Evolutionary conservation across 1,284 basidiomycete genomes (phyloP).

Genomic region (Melampsora larici-populina): DNA sequence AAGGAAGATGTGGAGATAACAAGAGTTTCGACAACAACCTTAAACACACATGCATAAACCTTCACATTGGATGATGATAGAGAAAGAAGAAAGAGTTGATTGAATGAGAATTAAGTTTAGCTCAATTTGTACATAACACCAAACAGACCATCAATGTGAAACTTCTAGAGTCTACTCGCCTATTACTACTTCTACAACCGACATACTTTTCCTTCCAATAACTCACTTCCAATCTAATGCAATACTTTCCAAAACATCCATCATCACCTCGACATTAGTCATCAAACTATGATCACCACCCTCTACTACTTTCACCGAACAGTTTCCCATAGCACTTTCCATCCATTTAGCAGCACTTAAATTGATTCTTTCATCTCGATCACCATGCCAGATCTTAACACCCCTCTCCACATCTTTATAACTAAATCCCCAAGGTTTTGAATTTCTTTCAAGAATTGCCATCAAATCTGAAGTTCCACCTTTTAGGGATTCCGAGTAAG

Average conservation of each 20-base stretch:
- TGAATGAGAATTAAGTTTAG: too few species aligned
- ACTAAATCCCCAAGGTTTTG: conserved; percentile 69
- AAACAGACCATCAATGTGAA: too few species aligned
- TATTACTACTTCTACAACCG: too few species aligned
- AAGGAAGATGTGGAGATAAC: too few species aligned
- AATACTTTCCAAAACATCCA: conserved; percentile 73
- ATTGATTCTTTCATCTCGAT: conserved; percentile 85
- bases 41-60: too few species aligned
- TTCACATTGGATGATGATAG: too few species aligned
- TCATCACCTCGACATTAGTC: conserved; percentile 68
- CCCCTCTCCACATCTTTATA: conserved; percentile 67
- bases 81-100: too few species aligned
- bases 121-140: too few species aligned
- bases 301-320: conserved; percentile 73
- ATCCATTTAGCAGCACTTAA: conserved; percentile 74
- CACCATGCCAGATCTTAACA: conserved; percentile 90
- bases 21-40: too few species aligned
- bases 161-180: too few species aligned
- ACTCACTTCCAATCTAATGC: conserved; percentile 50
- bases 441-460: conserved; percentile 81
- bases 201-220: too few species aligned
- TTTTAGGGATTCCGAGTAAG: conserved; percentile 85
- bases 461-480: conserved; percentile 87
- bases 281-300: conserved; percentile 63
- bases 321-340: conserved; percentile 77